A percentile compares a stretch with the other conserved stretches of the same genome.
These are phyloP conservation scores for Cladobotryum protrusum DNA, from an alignment of 2,329 filamentous ascomycete genomes.

Conservation along the genomic window DNA sequence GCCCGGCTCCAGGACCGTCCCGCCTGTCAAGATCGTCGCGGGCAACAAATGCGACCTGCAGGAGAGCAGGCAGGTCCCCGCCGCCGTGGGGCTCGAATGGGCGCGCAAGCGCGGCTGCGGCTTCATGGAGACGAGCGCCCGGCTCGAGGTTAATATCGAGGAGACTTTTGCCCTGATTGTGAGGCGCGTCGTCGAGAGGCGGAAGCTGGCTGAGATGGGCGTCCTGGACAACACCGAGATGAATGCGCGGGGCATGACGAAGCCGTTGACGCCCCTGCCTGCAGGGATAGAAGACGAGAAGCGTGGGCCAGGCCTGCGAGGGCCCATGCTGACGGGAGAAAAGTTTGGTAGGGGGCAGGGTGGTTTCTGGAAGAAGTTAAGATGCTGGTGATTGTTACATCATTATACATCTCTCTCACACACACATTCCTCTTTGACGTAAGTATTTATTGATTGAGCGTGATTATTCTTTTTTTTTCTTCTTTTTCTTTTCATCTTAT, in stretches of 20 bases:
- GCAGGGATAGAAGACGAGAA: slow-evolving; percentile 35
- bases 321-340: slow-evolving; percentile 37
- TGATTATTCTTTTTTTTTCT: slow-evolving; percentile 4
- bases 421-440: not conserved
- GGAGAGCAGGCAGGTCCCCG: slow-evolving; percentile 61
- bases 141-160: slow-evolving; percentile 81
- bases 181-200: slow-evolving; percentile 53
- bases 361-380: slow-evolving; percentile 50
- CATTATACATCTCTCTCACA: not conserved
- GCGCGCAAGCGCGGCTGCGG: slow-evolving; percentile 65
- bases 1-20: slow-evolving; percentile 45
- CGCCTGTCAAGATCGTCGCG: slow-evolving; percentile 75
- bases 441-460: not conserved
- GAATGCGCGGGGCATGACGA: slow-evolving; percentile 50
- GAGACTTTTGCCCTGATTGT: slow-evolving; percentile 75
- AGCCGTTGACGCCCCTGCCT: slow-evolving; percentile 50
- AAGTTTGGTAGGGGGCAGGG: slow-evolving; percentile 36
- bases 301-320: slow-evolving; percentile 39
- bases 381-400: slow-evolving; percentile 44
- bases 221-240: slow-evolving; percentile 34
- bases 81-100: slow-evolving; percentile 69
- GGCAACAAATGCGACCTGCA: slow-evolving; percentile 84
- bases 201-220: slow-evolving; percentile 44
- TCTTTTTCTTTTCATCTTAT: slow-evolving; percentile 1
- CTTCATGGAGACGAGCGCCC: slow-evolving; percentile 84